A percentile compares a stretch with the other conserved stretches of the same genome.
These are phyloP conservation scores for Dipodascus albidus DNA, from an alignment of 805 yeast genomes.

Conservation along the genomic window DNA sequence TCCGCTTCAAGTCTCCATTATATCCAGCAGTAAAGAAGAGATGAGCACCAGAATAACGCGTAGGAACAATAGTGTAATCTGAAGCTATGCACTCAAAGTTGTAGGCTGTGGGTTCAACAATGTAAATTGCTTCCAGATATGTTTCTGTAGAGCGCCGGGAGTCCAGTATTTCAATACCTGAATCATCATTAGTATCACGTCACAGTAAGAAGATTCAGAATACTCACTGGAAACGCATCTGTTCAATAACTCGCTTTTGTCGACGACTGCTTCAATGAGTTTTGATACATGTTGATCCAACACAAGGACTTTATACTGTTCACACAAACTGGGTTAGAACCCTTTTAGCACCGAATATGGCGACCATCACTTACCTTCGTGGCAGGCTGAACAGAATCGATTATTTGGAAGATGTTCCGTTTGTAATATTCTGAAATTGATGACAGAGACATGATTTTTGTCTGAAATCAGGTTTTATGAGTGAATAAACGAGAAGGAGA, in stretches of 20 bases:
- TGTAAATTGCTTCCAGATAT: slow-evolving; percentile 68
- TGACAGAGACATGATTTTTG: not conserved
- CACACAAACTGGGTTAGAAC: not conserved
- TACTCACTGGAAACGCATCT: slow-evolving; percentile 30
- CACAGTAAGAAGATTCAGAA: not conserved
- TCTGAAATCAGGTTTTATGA: not conserved
- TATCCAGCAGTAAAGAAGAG: slow-evolving; percentile 58
- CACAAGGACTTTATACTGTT: slow-evolving; percentile 28
- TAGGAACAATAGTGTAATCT: slow-evolving; percentile 54
- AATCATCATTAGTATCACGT: not conserved
- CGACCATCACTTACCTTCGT: slow-evolving; percentile 8
- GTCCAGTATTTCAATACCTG: slow-evolving; percentile 54
- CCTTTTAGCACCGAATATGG: slow-evolving; percentile 9
- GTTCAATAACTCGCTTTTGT: slow-evolving; percentile 30
- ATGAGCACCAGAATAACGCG: slow-evolving; percentile 67
- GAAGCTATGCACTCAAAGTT: slow-evolving; percentile 66
- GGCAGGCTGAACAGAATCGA: slow-evolving; percentile 33
- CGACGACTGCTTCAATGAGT: slow-evolving; percentile 19
- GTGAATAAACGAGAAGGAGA: not conserved
- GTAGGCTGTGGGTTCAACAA: slow-evolving; percentile 58
- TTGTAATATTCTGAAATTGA: not conserved
- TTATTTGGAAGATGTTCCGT: slow-evolving; percentile 25
- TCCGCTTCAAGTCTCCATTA: slow-evolving; percentile 13
- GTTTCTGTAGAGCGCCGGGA: slow-evolving; percentile 46
- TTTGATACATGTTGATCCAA: slow-evolving; percentile 19